Evolutionary conservation across 106 monocot genomes (phyloP).

Genomic region (Apostasia shenzhenica): DNA sequence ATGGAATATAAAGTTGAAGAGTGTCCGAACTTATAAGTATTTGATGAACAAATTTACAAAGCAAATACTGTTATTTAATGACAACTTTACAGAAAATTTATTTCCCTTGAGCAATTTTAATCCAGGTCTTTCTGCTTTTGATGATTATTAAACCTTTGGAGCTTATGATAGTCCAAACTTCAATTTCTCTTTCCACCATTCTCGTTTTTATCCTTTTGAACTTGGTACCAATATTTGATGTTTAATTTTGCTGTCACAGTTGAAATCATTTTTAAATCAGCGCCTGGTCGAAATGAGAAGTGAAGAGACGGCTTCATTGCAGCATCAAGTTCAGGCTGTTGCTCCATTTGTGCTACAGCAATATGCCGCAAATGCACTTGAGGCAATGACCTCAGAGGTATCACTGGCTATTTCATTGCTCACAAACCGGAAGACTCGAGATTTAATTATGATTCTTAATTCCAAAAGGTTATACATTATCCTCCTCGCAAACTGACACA

Average conservation of each 20-base stretch:
- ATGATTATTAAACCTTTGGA: too few relatives aligned
- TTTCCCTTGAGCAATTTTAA: too few relatives aligned
- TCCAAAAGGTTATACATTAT: slow-evolving; percentile 65
- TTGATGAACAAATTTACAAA: too few relatives aligned
- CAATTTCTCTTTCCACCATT: background rate
- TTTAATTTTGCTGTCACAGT: slow-evolving; percentile 24
- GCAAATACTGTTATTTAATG: too few relatives aligned
- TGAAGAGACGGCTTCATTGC: slow-evolving; percentile 81
- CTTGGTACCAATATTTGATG: slow-evolving; percentile 1
- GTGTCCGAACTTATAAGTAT: too few relatives aligned
- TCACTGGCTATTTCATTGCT: slow-evolving; percentile 68
- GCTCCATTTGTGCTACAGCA: slow-evolving; percentile 85
- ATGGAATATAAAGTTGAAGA: too few relatives aligned
- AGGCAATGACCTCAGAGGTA: slow-evolving; percentile 53
- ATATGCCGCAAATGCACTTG: slow-evolving; percentile 54
- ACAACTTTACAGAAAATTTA: too few relatives aligned
- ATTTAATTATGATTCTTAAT: slow-evolving; percentile 97
- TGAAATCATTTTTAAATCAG: slow-evolving; percentile 85
- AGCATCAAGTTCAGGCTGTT: slow-evolving; percentile 97
- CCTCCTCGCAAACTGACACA: background rate
- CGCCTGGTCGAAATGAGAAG: slow-evolving; percentile 75
- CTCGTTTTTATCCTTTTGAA: background rate
- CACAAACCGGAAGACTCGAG: slow-evolving; percentile 80
- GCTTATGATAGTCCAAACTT: background rate
- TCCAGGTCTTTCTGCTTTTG: too few relatives aligned